These are phyloP conservation scores for Fusarium sp. DNA, from an alignment of 2,329 filamentous ascomycete genomes.

Conservation along the genomic window DNA sequence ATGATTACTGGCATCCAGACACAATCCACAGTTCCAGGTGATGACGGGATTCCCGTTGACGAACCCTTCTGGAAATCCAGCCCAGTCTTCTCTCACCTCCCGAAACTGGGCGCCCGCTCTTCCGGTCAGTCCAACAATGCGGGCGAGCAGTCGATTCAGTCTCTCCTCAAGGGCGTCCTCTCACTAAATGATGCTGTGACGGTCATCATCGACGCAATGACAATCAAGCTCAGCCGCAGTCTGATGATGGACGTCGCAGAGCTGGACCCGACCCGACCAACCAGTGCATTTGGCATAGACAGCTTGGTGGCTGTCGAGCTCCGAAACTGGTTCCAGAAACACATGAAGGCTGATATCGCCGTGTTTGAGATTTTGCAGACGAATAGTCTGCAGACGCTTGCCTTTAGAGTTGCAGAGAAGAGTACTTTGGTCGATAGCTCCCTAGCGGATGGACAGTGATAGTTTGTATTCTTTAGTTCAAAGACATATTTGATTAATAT, in stretches of 20 bases:
- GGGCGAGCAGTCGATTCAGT: background rate
- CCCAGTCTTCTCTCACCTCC: background rate
- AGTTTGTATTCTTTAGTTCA: background rate
- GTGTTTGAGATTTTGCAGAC: background rate
- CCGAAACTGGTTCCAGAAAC: background rate
- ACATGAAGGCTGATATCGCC: background rate
- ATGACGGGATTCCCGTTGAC: background rate
- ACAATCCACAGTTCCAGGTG: background rate
- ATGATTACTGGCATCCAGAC: background rate
- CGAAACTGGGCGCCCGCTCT: background rate
- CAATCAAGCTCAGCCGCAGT: background rate
- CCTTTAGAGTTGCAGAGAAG: background rate
- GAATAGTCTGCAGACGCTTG: background rate
- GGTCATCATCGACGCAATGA: background rate
- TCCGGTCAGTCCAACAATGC: background rate
- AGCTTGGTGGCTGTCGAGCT: background rate
- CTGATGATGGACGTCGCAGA: background rate
- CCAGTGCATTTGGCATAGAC: background rate
- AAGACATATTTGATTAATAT: rapidly evolving
- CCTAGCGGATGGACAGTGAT: background rate
- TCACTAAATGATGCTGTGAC: background rate
- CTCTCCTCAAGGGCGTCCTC: background rate
- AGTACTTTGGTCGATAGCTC: background rate
- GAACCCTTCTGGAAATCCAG: background rate
- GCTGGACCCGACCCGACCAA: background rate